phyloP scores from a whole-genome alignment of 345 rosid genomes.

The Ceriops tagal region DNA sequence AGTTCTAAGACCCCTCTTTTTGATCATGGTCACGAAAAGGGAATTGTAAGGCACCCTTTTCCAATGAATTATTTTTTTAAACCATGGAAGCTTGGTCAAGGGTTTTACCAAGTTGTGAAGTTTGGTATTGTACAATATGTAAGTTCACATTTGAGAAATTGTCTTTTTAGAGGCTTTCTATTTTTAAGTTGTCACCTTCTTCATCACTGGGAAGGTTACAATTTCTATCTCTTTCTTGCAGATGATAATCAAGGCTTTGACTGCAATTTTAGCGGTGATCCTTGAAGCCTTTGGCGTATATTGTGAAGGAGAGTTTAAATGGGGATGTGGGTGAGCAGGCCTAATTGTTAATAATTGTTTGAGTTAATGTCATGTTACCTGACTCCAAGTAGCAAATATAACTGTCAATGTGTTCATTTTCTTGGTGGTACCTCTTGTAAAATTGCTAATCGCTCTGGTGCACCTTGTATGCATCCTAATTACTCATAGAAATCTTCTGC shows the following conservation, averaged over 20 bases:
- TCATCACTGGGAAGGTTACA: conserved; percentile 10
- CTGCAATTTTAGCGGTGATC: conserved; percentile 76
- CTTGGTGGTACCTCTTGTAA: neutral
- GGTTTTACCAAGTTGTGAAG: conserved; percentile 96
- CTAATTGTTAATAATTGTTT: neutral
- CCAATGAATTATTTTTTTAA: conserved; percentile 74
- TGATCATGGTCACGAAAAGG: conserved; percentile 53
- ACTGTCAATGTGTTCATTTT: neutral
- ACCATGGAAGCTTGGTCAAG: conserved; percentile 92
- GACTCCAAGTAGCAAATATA: no score
- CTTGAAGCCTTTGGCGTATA: conserved; percentile 87
- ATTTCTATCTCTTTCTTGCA: conserved; percentile 38
- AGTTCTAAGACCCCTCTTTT: conserved; percentile 59
- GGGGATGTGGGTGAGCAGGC: conserved; percentile 82
- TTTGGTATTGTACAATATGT: conserved; percentile 98
- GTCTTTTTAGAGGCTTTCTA: conserved; percentile 1
- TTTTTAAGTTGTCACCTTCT: conserved; percentile 15
- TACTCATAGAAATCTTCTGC: conserved; percentile 12
- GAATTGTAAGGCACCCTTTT: conserved; percentile 76
- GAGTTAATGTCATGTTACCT: neutral
- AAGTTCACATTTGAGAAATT: conserved; percentile 39
- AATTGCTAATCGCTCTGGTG: neutral
- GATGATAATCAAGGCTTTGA: conserved; percentile 90
- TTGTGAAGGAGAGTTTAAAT: conserved; percentile 95
- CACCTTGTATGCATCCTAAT: conserved; percentile 3